Evolutionary conservation across 2,329 filamentous ascomycete species (phyloP), one percentile per base, ranked within the genome.

Genomic region (Scedosporium boydii): DNA sequence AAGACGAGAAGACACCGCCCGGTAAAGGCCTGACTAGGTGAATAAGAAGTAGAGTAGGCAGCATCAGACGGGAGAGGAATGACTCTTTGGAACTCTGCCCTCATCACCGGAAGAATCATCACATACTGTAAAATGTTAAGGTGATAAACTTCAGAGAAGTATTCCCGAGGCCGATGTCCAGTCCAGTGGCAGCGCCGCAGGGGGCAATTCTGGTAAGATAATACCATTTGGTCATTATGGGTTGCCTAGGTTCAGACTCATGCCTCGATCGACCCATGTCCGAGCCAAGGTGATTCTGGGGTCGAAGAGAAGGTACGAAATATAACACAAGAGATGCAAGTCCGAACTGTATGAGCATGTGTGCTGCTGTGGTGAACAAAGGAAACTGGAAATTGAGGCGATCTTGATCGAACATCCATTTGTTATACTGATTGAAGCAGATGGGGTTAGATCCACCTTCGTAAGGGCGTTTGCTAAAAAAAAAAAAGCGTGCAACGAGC

Each of bases 371-470:
- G 10, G 93, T 96, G 75, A 98, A 98, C 59, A 99, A 83, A 46
- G 95, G 95, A 70, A 95, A 98, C 60, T 90, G 87, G 73, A 99
- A 99, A 75, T 97, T 88, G 68, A 96, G 84, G 67, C 89, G 86
- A 67, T 88, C 83, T 65, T 88, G 83, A 70, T 90, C 90, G 77
- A 99, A 98, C 93, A 99, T 98, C 95, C 95, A 98, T 78, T 97
- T 98, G 82, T 99, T 99, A 81, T 98, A 99, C 88, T 95, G 67
- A 59, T 38, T n/a, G 26, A 16, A 23, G 18, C 6, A 38, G 2
- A 27, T 16, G 12, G 21, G 5, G 42, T 60, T 12, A 38, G 58
- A 26, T 23, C 38, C 27, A 5, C 58, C 10, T 42, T 23, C 23
- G 59, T 18, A 53, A 18, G n/a, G 27, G 27, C 6, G 27, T 29